A percentile compares a stretch with the other conserved stretches of the same genome.
phyloP scores from a whole-genome alignment of 345 rosid genomes.

The Lepidium didymum region DNA sequence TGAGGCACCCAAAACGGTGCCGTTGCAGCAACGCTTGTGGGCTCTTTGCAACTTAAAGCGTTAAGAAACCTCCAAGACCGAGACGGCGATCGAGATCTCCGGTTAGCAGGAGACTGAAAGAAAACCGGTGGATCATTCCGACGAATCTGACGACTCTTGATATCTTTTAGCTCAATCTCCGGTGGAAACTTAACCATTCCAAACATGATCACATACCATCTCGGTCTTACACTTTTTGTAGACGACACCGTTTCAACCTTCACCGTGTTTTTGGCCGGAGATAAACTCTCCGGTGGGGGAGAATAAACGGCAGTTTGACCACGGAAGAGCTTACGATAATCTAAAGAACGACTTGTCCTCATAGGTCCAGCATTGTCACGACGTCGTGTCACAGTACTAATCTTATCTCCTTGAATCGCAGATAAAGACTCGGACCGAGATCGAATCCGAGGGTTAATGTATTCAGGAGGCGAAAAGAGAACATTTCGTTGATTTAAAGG shows the following conservation, averaged over 20 bases:
- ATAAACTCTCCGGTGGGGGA: not conserved
- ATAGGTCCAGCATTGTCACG: conserved; percentile 26
- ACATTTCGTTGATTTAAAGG: conserved; percentile 33
- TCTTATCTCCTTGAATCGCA: conserved; percentile 21
- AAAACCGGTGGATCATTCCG: conserved; percentile 36
- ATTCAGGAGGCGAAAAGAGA: not conserved
- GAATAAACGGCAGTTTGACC: conserved; percentile 6
- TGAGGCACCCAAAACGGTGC: conserved; percentile 41
- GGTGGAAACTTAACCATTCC: conserved; percentile 55
- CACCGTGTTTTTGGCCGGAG: not conserved
- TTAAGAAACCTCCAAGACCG: conserved; percentile 48
- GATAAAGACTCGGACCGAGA: conserved; percentile 55
- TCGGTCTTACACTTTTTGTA: conserved; percentile 33
- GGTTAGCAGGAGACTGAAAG: conserved; percentile 30
- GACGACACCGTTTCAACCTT: not conserved
- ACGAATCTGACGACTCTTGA: conserved; percentile 59
- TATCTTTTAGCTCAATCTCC: conserved; percentile 58
- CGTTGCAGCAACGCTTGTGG: conserved; percentile 47
- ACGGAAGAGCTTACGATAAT: conserved; percentile 37
- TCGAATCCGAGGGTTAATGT: conserved; percentile 10
- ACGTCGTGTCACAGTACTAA: conserved; percentile 4
- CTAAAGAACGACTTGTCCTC: conserved; percentile 59
- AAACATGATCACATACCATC: conserved; percentile 60
- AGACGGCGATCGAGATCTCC: conserved; percentile 19
- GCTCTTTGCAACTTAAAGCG: conserved; percentile 61